Base-by-base conservation (phyloP, 2,329 filamentous ascomycete genomes). In the Monosporascus cannonballus region DNA sequence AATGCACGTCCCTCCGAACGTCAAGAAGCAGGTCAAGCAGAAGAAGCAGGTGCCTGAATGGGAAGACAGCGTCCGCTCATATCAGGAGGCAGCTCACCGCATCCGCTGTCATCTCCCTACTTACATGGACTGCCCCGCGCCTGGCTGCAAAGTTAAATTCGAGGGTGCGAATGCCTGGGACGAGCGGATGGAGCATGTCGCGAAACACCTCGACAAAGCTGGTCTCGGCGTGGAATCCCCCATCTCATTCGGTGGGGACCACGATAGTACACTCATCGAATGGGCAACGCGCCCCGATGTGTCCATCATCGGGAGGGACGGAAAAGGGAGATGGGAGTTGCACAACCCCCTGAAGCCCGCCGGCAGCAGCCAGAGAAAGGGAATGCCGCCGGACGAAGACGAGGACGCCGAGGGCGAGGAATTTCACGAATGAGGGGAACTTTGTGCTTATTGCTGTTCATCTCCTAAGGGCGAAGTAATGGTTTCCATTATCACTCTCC, bases 111-210 rank as follows among this genome's bases (percentile, higher is more conserved):
- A 74, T 3, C 71, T 86, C 0, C 92, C 91, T 0, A 69, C 65
- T 0, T 69, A 73, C 39, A 86, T 86, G 67, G 55, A 57, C 3
- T 91, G 90, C 63, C 79, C 85, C 0, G 81, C 81, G 2, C 61
- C 65, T 0, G 81, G 80, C 56, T 96, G 92, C 67, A 63, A 57
- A 1, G 49, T 53, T 11, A 66, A 67, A 1, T 96, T 95, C 63
- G 67, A 74, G 6, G 89, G 87, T 0, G 55, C 66, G 0, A 78
- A 74, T 6, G 83, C 83, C 11, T 96, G 91, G 91, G 87, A 94
- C 54, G 79, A 85, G 53, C 78, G 89, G 24, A 90, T 96, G 84
- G 92, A 96, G 68, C 92, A 96, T 70, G 82, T 96, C 3, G 90
- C 89, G 0, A 78, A 82, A 54, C 92, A 96, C 67, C 77, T 93